Evolutionary conservation across 2,329 filamentous ascomycete genomes (phyloP), one percentile per base, ranked within the genome.

Genomic region (Fusarium humuli): DNA sequence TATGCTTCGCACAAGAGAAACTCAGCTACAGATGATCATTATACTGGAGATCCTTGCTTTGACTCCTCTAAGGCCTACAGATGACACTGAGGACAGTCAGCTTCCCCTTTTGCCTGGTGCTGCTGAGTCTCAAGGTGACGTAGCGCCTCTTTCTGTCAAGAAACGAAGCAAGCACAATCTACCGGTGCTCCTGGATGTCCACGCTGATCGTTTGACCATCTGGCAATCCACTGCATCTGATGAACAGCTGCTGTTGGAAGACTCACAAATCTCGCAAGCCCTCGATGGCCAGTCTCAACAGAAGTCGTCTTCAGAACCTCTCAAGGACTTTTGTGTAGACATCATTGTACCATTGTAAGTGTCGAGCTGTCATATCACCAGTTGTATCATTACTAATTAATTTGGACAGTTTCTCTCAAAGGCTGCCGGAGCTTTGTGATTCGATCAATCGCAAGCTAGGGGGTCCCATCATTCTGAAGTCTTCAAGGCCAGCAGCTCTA

Each of bases 181-280:
- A 9, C 85, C 86, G 2, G 81, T 89, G 10, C 83, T 93, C 22
- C 82, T 94, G 7, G 92, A 95, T 75, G 83, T 94, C 1, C 87
- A 94, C 54, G 87, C 93, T 10, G 93, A 96, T 78, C 89, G 91
- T 48, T 82, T 96, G 25, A 93, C 91, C 73, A 96, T 96, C 64
- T 95, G 92, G 92, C 91, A 94, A 76, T 93, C 92, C 6, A 90
- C 92, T 10, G 88, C 90, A 37, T 81, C 88, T 23, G 87, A 91
- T 68, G 86, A 88, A 57, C 79, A 86, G 62, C 81, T 83, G 40
- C 75, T 86, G 16, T 73, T 86, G 18, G 83, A 84, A 46, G 85
- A 87, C 57, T 83, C 84, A 2, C 85, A 87, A 66, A 68, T 77
- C 5, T 63, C 76, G 5, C 76, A 77, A 7, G 72, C 77, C 2